Conservation (phyloP, 208 protist species). For the Leptomonas seymouri region DNA sequence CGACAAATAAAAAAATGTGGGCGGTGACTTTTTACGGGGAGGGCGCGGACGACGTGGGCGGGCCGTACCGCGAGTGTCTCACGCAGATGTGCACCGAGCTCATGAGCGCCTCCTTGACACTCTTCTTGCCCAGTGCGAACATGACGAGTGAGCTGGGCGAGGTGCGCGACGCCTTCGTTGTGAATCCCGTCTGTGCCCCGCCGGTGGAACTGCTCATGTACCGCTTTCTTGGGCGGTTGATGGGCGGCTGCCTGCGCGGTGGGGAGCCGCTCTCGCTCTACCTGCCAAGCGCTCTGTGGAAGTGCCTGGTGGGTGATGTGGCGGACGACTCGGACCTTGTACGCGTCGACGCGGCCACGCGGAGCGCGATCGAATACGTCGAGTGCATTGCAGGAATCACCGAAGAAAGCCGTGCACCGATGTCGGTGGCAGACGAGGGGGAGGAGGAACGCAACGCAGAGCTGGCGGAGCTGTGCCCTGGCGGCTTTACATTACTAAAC, state of each 20-base stretch:
- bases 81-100: slow-evolving; percentile 91
- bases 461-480: slow-evolving; percentile 60
- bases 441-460: slow-evolving; percentile 35
- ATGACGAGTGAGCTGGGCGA: slow-evolving; percentile 65
- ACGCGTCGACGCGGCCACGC: slow-evolving; percentile 51
- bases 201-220: slow-evolving; percentile 76
- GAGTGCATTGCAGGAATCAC: slow-evolving; percentile 13
- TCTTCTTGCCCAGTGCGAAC: slow-evolving; percentile 92
- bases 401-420: not conserved
- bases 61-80: slow-evolving; percentile 92
- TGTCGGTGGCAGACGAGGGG: slow-evolving; percentile 1
- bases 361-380: slow-evolving; percentile 72
- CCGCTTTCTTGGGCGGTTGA: slow-evolving; percentile 92
- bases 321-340: slow-evolving; percentile 59
- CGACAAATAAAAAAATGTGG: slow-evolving; percentile 86
- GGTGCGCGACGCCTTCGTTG: slow-evolving; percentile 81
- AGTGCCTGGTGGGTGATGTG: slow-evolving; percentile 78
- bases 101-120: slow-evolving; percentile 71
- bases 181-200: slow-evolving; percentile 52
- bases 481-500: slow-evolving; percentile 70
- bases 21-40: slow-evolving; percentile 87
- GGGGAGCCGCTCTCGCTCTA: slow-evolving; percentile 92
- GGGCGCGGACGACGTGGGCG: slow-evolving; percentile 93
- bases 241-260: slow-evolving; percentile 95
- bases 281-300: slow-evolving; percentile 92